A percentile compares a stretch with the other conserved stretches of the same genome.
These are phyloP conservation scores for Flaveria trinervia DNA, from an alignment of 129 eudicot genomes.

Conservation along the genomic window DNA sequence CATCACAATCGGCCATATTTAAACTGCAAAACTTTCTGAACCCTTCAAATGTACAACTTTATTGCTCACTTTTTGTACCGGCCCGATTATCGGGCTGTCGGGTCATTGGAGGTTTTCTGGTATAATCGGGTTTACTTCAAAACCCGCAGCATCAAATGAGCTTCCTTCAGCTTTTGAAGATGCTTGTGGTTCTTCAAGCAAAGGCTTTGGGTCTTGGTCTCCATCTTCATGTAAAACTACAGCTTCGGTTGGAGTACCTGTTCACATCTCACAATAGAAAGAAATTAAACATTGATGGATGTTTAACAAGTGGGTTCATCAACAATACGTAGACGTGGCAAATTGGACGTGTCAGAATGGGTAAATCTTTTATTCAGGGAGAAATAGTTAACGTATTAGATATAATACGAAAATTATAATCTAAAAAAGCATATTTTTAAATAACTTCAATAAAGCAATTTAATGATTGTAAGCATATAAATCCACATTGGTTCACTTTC, in stretches of 20 bases:
- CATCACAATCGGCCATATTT: slow-evolving; percentile 25
- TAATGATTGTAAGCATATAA: slow-evolving; percentile 1
- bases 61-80: slow-evolving; percentile 26
- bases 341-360: not conserved
- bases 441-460: not conserved
- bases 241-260: slow-evolving; percentile 24
- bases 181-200: slow-evolving; percentile 17
- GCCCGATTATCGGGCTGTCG: slow-evolving; percentile 12
- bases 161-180: slow-evolving; percentile 24
- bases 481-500: not conserved
- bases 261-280: slow-evolving; percentile 14
- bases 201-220: slow-evolving; percentile 20
- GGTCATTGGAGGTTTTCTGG: slow-evolving; percentile 8
- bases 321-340: not conserved
- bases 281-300: not conserved
- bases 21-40: slow-evolving; percentile 40
- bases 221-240: slow-evolving; percentile 20
- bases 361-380: not conserved
- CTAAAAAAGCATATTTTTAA: not conserved
- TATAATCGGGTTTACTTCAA: slow-evolving; percentile 20
- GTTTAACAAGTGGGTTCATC: slow-evolving; percentile 6
- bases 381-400: not conserved
- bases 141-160: slow-evolving; percentile 12
- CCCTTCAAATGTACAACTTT: slow-evolving; percentile 35
- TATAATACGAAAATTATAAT: not conserved